Percentiles rank a stretch among this genome's conserved stretches.
These are phyloP conservation scores for Acidomyces sp. DNA, from an alignment of 495 filamentous ascomycete species.

Conservation along the genomic window DNA sequence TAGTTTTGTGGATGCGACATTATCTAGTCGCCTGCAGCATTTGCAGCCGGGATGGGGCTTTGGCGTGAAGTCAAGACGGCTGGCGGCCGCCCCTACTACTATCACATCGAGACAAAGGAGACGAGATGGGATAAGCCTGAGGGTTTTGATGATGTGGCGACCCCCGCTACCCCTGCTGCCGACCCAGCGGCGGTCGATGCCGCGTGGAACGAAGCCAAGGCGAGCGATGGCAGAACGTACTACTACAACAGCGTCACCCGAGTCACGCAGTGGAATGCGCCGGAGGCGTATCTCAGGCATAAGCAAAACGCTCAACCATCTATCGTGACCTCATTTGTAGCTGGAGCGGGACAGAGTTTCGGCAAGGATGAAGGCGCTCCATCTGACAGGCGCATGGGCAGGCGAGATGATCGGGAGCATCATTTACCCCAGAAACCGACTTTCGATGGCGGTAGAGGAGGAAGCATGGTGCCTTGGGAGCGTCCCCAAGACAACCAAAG, in stretches of 20 bases:
- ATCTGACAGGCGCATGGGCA: constrained; percentile 5
- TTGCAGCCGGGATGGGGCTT: constrained; percentile 50
- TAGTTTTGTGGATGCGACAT: no score
- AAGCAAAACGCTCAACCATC: constrained; percentile 6
- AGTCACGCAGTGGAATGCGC: constrained; percentile 74
- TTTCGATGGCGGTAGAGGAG: constrained; percentile 14
- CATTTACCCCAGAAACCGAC: constrained; percentile 19
- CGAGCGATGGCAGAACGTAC: constrained; percentile 76
- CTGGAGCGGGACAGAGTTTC: constrained; percentile 47
- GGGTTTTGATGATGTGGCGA: constrained; percentile 38
- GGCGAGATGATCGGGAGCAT: constrained; percentile 39
- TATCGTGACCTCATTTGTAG: constrained; percentile 42
- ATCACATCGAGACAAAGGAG: constrained; percentile 70
- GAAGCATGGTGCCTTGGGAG: constrained; percentile 16
- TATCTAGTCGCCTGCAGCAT: no score
- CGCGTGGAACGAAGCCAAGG: constrained; percentile 87
- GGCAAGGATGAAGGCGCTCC: not conserved
- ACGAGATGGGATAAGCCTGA: constrained; percentile 91
- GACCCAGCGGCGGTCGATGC: constrained; percentile 4
- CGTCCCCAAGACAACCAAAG: constrained; percentile 35
- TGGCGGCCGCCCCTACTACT: constrained; percentile 88
- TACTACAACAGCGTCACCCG: constrained; percentile 88
- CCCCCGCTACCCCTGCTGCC: not conserved
- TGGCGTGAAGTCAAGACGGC: constrained; percentile 78
- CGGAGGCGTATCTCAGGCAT: constrained; percentile 7